A percentile compares a stretch with the other conserved stretches of the same genome.
phyloP scores from a whole-genome alignment of 1,139 yeast genomes.

The Yamadazyma mexicana region DNA sequence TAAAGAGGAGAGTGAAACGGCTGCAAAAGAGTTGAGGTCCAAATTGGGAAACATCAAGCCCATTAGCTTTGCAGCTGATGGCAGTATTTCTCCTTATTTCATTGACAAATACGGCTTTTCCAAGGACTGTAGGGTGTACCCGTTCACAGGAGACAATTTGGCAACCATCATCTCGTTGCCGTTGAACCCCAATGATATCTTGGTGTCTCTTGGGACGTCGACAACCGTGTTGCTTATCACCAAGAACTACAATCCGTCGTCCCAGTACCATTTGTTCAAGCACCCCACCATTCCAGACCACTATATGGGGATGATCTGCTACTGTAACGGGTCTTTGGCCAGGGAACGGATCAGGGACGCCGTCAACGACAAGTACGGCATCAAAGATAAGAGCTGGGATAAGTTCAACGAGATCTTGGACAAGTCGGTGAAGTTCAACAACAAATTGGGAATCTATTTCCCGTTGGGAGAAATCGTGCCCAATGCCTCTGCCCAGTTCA shows the following conservation, averaged over 20 bases:
- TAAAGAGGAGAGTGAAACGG: slow-evolving; percentile 23
- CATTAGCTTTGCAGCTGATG: slow-evolving; percentile 41
- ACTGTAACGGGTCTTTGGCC: slow-evolving; percentile 88
- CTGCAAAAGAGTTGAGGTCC: slow-evolving; percentile 37
- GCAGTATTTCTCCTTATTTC: slow-evolving; percentile 59
- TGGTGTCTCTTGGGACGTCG: slow-evolving; percentile 84
- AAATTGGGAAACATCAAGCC: slow-evolving; percentile 57
- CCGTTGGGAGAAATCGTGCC: slow-evolving; percentile 91
- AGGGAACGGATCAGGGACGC: slow-evolving; percentile 73
- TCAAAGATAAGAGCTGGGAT: slow-evolving; percentile 52
- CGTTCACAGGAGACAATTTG: slow-evolving; percentile 88
- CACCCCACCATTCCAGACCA: slow-evolving; percentile 79
- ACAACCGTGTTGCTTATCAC: slow-evolving; percentile 85
- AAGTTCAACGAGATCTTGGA: slow-evolving; percentile 61
- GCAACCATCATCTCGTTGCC: slow-evolving; percentile 88
- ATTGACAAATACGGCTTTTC: slow-evolving; percentile 62
- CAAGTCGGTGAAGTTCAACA: slow-evolving; percentile 31
- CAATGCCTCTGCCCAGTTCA: slow-evolving; percentile 61
- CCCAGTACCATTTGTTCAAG: slow-evolving; percentile 79
- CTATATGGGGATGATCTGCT: slow-evolving; percentile 95
- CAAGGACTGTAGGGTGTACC: slow-evolving; percentile 52
- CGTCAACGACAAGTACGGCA: slow-evolving; percentile 48
- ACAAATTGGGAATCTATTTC: slow-evolving; percentile 74
- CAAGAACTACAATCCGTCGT: slow-evolving; percentile 72
- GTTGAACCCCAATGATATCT: slow-evolving; percentile 69